Evolutionary conservation across 2,329 filamentous ascomycete genomes (phyloP).

Genomic region (Sporothrix pallida): DNA sequence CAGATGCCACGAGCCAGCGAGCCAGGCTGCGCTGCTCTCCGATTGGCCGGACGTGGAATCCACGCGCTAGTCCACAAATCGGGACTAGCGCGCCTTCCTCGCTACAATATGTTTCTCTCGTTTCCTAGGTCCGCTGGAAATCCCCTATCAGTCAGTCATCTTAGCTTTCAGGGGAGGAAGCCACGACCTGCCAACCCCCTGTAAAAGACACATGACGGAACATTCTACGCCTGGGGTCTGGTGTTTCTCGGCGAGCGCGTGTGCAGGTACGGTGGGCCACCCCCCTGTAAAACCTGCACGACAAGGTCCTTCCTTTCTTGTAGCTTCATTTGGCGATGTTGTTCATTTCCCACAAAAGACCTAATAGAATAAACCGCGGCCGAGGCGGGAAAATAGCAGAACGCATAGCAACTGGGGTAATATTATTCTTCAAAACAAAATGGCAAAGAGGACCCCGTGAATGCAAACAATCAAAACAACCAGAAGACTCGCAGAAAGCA

Average conservation of each 20-base stretch:
- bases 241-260: constrained; percentile 7
- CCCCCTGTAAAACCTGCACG: constrained; percentile 26
- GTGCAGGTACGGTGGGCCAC: constrained; percentile 22
- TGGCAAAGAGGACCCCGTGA: constrained; percentile 11
- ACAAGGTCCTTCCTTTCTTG: constrained; percentile 28
- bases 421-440: constrained; percentile 22
- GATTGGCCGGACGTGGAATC: constrained; percentile 24
- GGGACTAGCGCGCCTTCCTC: constrained; percentile 18
- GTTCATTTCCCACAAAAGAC: constrained; percentile 33
- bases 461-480: constrained; percentile 1
- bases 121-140: not conserved
- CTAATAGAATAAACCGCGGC: not conserved
- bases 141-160: not conserved
- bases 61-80: not conserved
- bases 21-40: constrained; percentile 22
- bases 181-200: not conserved
- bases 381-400: constrained; percentile 22
- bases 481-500: not conserved
- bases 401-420: constrained; percentile 24
- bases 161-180: not conserved
- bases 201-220: constrained; percentile 12
- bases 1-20: constrained; percentile 21
- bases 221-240: constrained; percentile 13
- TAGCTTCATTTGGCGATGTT: constrained; percentile 32
- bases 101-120: constrained; percentile 3